Evolutionary conservation across 345 rosid species (phyloP).

Genomic region (Isatis tinctoria): DNA sequence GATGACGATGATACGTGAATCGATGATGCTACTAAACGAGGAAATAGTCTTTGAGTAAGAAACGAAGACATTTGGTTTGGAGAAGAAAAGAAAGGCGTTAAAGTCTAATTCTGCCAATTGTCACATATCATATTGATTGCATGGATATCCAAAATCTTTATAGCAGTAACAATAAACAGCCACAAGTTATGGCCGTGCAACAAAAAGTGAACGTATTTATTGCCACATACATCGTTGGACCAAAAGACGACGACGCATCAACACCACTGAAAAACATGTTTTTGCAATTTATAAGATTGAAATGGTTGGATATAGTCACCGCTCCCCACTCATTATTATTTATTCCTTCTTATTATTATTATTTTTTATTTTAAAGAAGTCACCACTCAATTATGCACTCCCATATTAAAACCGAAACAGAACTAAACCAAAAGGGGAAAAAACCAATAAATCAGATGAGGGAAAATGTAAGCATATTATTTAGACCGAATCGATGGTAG

Average conservation of each 20-base stretch:
- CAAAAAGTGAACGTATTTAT: background rate
- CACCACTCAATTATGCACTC: background rate
- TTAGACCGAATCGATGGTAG: too few relatives aligned
- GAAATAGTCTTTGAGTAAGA: slow-evolving; percentile 9
- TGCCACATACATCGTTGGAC: slow-evolving; percentile 15
- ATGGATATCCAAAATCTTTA: background rate
- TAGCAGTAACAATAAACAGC: background rate
- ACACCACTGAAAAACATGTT: background rate
- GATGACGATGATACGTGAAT: background rate
- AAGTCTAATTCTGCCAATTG: background rate
- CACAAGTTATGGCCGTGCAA: slow-evolving; percentile 8
- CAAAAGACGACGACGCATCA: slow-evolving; percentile 10
- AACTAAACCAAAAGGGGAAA: background rate
- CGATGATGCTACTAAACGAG: background rate
- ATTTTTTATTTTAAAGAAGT: too few relatives aligned
- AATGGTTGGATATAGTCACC: background rate
- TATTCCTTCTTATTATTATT: too few relatives aligned
- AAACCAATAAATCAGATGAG: background rate
- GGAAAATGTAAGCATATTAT: background rate
- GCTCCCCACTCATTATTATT: too few relatives aligned
- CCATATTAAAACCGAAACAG: background rate
- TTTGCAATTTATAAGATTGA: background rate
- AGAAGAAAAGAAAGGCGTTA: background rate
- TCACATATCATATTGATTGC: background rate
- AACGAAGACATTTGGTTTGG: background rate